Base-by-base conservation (phyloP, 257 asterid genomes). In the Salvia miltiorrhiza region DNA sequence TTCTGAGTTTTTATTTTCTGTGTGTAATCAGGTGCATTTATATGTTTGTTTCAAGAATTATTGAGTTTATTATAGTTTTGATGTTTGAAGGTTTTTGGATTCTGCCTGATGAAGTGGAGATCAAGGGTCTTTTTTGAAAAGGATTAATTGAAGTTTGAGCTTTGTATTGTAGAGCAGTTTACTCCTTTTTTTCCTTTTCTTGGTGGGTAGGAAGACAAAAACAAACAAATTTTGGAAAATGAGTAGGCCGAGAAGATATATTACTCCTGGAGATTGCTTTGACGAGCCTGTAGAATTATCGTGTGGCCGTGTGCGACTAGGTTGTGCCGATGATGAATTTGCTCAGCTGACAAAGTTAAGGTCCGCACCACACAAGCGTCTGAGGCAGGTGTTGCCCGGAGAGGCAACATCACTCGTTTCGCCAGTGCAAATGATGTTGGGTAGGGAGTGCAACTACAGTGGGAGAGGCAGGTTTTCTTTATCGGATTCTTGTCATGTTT, bases 391-490 rank as follows among this genome's bases (percentile, higher is more conserved):
- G 30, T 32, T 77, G 57, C 87, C 90, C 0, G 87, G 90, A n/a
- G 78, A 71, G 70, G 77, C 35, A 3, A 74, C 60, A 32, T 62
- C 78, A 9, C 90, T 87, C 4, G 81, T 93, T 79, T 90, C 97
- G 0, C 89, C 97, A 0, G 89, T 90, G 74, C 74, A 83, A 62
- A 90, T 93, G 99, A 70, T 93, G 85, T 56, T 73, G 49, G 96
- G 88, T 56, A 81, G 99, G 75, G 97, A 93, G 73, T 80, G 82
- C 65, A 90, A 93, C 76, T 89, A 52, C 70, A 83, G 67, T 44
- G 96, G 96, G 48, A 85, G 90, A 64, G 99, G 99, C 67, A 83
- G 90, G 76, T 90, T 93, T 77, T 77, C 97, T 2, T 65, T 76
- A 3, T 77, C 93, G 0, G 99, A 93, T 60, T 77, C 91, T 78